Evolutionary conservation across 495 filamentous ascomycete genomes (phyloP), one percentile per base, ranked within the genome.

Genomic region (Penicillium bovifimosum): DNA sequence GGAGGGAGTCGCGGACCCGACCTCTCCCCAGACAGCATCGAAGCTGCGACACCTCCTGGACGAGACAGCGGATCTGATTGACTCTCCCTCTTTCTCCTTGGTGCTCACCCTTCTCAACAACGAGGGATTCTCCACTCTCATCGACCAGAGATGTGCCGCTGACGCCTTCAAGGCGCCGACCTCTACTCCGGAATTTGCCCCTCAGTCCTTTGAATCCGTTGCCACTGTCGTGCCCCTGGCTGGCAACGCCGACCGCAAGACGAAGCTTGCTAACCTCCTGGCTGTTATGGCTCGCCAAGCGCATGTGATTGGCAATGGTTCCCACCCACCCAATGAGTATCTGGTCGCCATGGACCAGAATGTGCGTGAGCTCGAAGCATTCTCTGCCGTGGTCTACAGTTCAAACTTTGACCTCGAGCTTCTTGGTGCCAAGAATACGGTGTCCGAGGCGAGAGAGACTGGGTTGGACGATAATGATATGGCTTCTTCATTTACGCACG

Each of bases 41-140:
- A 76, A 80, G 40, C 81, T 97, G 57, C 87, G 92, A 43, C 84
- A 87, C 46, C 80, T 99, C n/a, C 76, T 98, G 1, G 91, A 97
- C 61, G 93, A 97, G 70, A 96, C 93, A 9, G 86, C 93, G 17
- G 93, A 98, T 67, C 77, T 97, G 14, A 87, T 98, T 58, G 95
- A 98, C 50, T 96, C 92, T 0, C 95, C 95, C 0, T 78, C 86
- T 16, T 96, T 96, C 68, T 79, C 84, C 6, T 83, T 85, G 52
- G 90, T 97, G 29, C 71, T 93, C 36, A 90, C 87, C 7, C 81
- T 86, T 53, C 81, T 96, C 50, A 86, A 97, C 54, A 90, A 96
- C 64, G 81, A 90, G 38, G 84, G 83, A 7, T 97, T 96, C 74
- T 86, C 86, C 5, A 79, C 83, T 2, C 76, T 99, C 6, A 74